phyloP scores from a whole-genome alignment of 441 rosid species.

The Populus hybrid region DNA sequence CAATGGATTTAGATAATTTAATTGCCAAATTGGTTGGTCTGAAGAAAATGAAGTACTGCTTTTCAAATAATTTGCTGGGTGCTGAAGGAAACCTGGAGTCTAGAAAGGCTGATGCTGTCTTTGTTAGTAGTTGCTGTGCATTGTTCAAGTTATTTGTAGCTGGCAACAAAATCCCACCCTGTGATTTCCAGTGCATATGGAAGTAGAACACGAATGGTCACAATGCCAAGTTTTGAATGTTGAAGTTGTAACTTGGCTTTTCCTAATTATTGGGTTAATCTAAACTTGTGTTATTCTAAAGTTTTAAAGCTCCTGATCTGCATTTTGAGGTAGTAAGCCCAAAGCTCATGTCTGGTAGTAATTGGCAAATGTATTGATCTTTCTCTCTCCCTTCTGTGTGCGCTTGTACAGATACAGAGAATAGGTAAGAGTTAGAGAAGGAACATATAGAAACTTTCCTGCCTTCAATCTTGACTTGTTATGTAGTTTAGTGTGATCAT shows the following conservation, averaged over 20 bases:
- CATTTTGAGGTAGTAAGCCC: neutral
- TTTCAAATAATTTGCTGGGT: neutral
- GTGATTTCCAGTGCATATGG: neutral
- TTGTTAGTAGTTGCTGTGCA: neutral
- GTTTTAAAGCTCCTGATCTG: neutral
- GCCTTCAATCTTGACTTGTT: neutral
- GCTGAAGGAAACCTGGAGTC: neutral
- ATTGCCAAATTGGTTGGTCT: neutral
- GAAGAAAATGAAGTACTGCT: neutral
- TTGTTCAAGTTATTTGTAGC: conserved; percentile 2
- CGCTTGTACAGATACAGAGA: too few species aligned
- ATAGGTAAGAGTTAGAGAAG: neutral
- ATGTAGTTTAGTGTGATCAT: neutral
- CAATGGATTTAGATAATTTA: neutral
- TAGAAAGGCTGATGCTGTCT: neutral
- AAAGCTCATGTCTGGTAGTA: neutral
- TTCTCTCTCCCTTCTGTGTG: neutral
- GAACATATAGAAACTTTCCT: neutral
- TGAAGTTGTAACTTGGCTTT: neutral
- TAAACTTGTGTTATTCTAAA: neutral
- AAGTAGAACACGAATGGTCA: neutral
- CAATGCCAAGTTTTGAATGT: neutral
- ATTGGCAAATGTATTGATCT: neutral
- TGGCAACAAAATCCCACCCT: neutral
- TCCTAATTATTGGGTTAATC: neutral